Evolutionary conservation across 2,329 filamentous ascomycete species (phyloP).

Genomic region (Apiospora koreana): DNA sequence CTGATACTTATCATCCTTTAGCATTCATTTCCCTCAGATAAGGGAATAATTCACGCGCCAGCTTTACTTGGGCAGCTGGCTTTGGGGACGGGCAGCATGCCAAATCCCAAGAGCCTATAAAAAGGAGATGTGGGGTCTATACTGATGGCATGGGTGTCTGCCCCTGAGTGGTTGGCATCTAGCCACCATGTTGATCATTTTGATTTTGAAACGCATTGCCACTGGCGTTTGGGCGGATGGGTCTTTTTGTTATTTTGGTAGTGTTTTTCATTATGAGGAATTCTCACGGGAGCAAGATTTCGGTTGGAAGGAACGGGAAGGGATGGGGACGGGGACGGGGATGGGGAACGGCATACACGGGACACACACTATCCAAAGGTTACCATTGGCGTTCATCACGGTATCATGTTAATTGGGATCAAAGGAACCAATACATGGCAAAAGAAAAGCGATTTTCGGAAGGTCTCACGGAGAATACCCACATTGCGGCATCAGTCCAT

Average conservation of each 20-base stretch:
- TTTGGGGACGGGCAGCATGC: not conserved
- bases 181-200: not conserved
- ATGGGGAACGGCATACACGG: not conserved
- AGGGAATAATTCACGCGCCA: not conserved
- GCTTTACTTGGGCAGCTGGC: not conserved
- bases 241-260: not conserved
- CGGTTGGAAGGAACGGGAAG: not conserved
- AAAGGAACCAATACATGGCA: not conserved
- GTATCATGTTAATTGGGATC: not conserved
- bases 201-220: conserved; percentile 2
- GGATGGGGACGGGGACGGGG: not conserved
- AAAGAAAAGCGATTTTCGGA: conserved; percentile 6
- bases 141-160: not conserved
- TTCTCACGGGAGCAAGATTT: not conserved
- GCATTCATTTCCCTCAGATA: not conserved
- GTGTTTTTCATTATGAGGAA: not conserved
- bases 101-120: not conserved
- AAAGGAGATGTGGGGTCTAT: not conserved
- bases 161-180: not conserved
- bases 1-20: not conserved
- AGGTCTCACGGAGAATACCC: not conserved
- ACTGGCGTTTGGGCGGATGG: not conserved
- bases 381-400: not conserved
- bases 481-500: not conserved
- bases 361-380: not conserved